Evolutionary conservation across 768 basidiomycete genomes (phyloP).

Genomic region (Chalciporus pseudorubinellus): DNA sequence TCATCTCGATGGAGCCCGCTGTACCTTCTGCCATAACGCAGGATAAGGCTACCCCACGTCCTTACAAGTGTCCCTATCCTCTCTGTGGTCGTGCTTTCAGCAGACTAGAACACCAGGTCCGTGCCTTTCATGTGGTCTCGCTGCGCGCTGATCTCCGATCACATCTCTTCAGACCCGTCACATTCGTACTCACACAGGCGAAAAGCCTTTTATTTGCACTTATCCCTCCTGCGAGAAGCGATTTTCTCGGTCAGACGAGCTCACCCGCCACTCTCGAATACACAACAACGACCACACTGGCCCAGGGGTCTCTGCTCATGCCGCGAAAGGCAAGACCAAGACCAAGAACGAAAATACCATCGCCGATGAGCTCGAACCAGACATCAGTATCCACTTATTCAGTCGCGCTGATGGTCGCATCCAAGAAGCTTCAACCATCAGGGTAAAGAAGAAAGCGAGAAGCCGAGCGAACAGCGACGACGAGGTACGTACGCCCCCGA

Average conservation of each 20-base stretch:
- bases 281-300: slow-evolving; percentile 63
- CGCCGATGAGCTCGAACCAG: slow-evolving; percentile 26
- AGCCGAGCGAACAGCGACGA: slow-evolving; percentile 80
- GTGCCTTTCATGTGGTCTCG: slow-evolving; percentile 20
- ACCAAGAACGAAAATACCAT: slow-evolving; percentile 24
- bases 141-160: slow-evolving; percentile 20
- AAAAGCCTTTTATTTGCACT: slow-evolving; percentile 93
- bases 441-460: slow-evolving; percentile 73
- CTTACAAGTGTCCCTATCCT: slow-evolving; percentile 94
- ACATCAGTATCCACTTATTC: slow-evolving; percentile 28
- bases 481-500: slow-evolving; percentile 55
- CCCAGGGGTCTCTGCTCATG: slow-evolving; percentile 16
- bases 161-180: slow-evolving; percentile 74
- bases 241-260: slow-evolving; percentile 97
- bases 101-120: slow-evolving; percentile 91
- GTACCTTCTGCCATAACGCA: slow-evolving; percentile 11
- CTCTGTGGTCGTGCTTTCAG: slow-evolving; percentile 95
- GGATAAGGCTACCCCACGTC: slow-evolving; percentile 54
- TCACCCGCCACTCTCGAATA: slow-evolving; percentile 93
- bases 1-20: slow-evolving; percentile 24
- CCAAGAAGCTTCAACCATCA: slow-evolving; percentile 29
- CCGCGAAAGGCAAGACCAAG: slow-evolving; percentile 30
- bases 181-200: slow-evolving; percentile 97
- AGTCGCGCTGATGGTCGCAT: slow-evolving; percentile 15
- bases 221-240: slow-evolving; percentile 96